Base-by-base conservation (phyloP, 495 filamentous ascomycete species). In the Filosporella fistucella region DNA sequence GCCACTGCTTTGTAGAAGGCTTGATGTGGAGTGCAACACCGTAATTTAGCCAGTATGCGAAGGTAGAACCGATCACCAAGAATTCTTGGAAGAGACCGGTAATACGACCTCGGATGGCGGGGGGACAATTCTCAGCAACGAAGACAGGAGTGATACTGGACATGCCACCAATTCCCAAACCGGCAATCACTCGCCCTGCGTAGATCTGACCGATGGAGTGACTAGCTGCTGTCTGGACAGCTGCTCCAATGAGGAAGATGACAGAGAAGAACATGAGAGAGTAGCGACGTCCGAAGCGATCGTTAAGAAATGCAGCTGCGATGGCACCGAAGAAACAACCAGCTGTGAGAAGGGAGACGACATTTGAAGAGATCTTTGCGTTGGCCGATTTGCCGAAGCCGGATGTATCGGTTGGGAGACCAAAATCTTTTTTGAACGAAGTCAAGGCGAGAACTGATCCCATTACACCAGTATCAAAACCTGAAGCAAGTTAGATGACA, bases 401-500 rank as follows among this genome's bases (percentile, higher is more conserved):
- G 2, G 48, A 36, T 13, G 25, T 56, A 24, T 25, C 53, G n/a
- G 41, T 45, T 8, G 53, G 53, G 1, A 60, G 47, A 8, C 54
- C 54, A 26, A 81, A 80, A 57, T 80, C 76, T 25, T 64, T 60
- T 51, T 78, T 74, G 70, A 81, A 81, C 41, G 69, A 70, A 12
- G 61, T 59, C 12, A 81, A 60, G 11, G 75, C 71, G 14, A 81
- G 66, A 21, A 81, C 74, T 44, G 68, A 70, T 42, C 78, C 73
- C 67, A 81, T 77, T 4, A 81, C 75, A 57, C 76, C 76, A 5
- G 77, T 81, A 54, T 82, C 77, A 62, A 73, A 75, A n/a, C 49
- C 56, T 53, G 18, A 16, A 28, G 21, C 10, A 30, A n/a, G n/a
- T 4, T 21, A 21, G 17, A 21, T 22, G 23, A 21, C 35, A 16